Evolutionary conservation across 306 rosid genomes (phyloP).

Genomic region (Lotus japonicus): DNA sequence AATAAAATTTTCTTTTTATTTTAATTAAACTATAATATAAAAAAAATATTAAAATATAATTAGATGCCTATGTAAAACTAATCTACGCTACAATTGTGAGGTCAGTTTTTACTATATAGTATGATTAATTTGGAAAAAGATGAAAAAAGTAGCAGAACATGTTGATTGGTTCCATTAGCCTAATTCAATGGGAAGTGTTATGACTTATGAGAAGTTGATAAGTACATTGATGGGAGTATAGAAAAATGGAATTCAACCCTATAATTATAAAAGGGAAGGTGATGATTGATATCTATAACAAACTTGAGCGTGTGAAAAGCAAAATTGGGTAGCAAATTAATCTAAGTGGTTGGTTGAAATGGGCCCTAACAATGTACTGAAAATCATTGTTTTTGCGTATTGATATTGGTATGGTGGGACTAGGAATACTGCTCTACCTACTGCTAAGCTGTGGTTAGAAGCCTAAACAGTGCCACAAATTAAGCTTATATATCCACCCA

Average conservation of each 20-base stretch:
- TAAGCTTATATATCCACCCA: conserved; percentile 25
- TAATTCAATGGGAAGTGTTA: background rate
- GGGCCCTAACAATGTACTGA: conserved; percentile 12
- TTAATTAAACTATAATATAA: no score
- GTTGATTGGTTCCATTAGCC: background rate
- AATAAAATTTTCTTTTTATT: no score
- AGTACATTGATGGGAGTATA: background rate
- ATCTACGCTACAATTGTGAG: no score
- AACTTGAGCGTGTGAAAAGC: background rate
- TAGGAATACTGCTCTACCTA: conserved; percentile 16
- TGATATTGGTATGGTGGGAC: conserved; percentile 23
- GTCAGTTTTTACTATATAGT: no score
- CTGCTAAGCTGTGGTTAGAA: conserved; percentile 23
- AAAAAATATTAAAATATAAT: no score
- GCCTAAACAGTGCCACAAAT: background rate
- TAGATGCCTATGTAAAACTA: no score
- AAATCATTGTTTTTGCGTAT: background rate
- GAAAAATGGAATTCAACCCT: background rate
- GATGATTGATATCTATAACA: background rate
- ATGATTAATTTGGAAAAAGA: no score
- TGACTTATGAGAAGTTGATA: background rate
- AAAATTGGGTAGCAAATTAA: conserved; percentile 10
- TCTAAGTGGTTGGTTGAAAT: conserved; percentile 22
- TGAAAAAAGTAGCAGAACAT: background rate
- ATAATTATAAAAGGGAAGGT: conserved; percentile 4